Base-by-base conservation (phyloP, 257 asterid species). In the Solanum microdontum region DNA sequence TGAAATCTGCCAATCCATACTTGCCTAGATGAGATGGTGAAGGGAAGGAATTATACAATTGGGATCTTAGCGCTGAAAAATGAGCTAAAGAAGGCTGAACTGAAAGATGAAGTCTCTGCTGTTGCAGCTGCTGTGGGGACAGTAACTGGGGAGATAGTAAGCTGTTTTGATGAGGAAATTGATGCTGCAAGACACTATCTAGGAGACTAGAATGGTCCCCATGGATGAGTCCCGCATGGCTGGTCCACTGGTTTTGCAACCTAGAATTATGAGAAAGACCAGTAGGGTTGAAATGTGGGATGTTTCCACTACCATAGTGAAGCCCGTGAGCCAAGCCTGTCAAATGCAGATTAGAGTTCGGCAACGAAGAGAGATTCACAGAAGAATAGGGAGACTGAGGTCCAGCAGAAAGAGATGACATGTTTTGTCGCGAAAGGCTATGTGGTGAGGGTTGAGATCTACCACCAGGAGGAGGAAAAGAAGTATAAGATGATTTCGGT, bases 391-490 rank as follows among this genome's bases (percentile, higher is more conserved):
- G 95, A 34, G 92, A 89, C 88, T 90, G 98, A 70, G 91, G 88
- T 72, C 94, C 96, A 92, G 94, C 89, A 86, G 94, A 88, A 83
- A 91, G 92, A 84, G 95, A 91, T 40, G 97, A 89, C 88, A 90
- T 72, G 89, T 89, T 90, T 82, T 92, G 93, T 69, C 77, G 93
- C 6, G 94, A 88, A 89, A 86, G 89, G 88, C 82, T 89, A 76
- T 89, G 91, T 26, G 93, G 94, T 26, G 96, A 93, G 88, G 93
- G 97, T 68, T 92, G 97, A 40, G 95, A 88, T 82, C 92, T 90
- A 30, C 88, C 92, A 39, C 92, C 98, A 48, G 97, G 97, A 58
- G 96, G 96, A 86, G 98, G 98, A 88, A 93, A 94, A 88, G 98
- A 96, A 89, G 98, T 91, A 92, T 90, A 95, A 83, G 96, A 87